A percentile compares a stretch with the other conserved stretches of the same genome.
Evolutionary conservation across 2,329 filamentous ascomycete genomes (phyloP).

Genomic region (Colletotrichum lini): DNA sequence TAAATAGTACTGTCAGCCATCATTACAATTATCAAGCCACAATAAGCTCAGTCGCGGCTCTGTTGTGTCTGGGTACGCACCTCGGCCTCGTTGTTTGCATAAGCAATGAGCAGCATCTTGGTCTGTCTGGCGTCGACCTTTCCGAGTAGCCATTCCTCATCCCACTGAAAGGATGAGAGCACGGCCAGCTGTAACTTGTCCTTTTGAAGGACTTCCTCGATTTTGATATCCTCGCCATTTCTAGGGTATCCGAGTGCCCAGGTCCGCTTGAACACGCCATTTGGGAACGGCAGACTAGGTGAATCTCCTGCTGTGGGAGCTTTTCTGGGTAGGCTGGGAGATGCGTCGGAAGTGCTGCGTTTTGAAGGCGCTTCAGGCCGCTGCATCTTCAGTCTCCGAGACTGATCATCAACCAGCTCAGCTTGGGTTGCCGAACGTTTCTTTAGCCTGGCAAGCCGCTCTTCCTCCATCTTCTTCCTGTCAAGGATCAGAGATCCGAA

Average conservation of each 20-base stretch:
- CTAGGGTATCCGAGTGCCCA: conserved; percentile 77
- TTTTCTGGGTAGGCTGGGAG: not conserved
- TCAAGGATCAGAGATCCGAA: conserved; percentile 71
- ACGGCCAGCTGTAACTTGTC: conserved; percentile 81
- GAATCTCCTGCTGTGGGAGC: not conserved
- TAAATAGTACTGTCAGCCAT: not conserved
- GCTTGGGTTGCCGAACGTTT: conserved; percentile 61
- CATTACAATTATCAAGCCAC: not conserved
- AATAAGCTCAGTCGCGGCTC: conserved; percentile 2
- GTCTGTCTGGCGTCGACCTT: conserved; percentile 76
- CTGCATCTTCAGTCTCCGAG: conserved; percentile 44
- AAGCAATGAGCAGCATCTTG: conserved; percentile 73
- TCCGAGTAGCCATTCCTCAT: conserved; percentile 82
- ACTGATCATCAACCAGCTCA: conserved; percentile 30
- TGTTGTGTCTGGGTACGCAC: conserved; percentile 53
- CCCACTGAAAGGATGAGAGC: conserved; percentile 89
- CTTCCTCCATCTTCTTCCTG: conserved; percentile 87
- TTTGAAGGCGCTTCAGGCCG: not conserved
- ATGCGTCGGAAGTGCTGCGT: not conserved
- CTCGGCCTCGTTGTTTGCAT: conserved; percentile 66
- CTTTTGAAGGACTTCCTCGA: conserved; percentile 88
- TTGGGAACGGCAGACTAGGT: conserved; percentile 58
- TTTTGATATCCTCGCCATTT: conserved; percentile 80
- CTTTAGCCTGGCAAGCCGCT: conserved; percentile 79
- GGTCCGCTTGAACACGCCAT: conserved; percentile 85